Conservation (phyloP, 768 basidiomycete species). For the Trichaptum fuscoviolaceum region DNA sequence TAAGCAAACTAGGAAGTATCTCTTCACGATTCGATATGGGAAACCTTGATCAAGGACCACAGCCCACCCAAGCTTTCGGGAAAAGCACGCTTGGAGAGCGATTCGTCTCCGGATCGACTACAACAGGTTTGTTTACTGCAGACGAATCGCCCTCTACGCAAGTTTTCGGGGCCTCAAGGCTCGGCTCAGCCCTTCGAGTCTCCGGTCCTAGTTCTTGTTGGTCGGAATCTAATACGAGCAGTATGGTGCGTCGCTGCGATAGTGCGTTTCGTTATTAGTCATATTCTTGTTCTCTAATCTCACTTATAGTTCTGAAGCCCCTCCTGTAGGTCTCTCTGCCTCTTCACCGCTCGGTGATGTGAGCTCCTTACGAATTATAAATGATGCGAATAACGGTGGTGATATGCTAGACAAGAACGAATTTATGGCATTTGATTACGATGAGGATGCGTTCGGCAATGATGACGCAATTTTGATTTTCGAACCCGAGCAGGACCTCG, state of each 20-base stretch:
- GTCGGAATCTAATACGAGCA: not conserved
- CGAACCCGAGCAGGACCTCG: slow-evolving; percentile 6
- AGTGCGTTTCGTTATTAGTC: not conserved
- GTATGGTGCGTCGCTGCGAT: not conserved
- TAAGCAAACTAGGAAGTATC: slow-evolving; percentile 10
- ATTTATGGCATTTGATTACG: not conserved
- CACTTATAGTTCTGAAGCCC: slow-evolving; percentile 3
- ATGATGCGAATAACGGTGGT: slow-evolving; percentile 7
- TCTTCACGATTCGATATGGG: not conserved
- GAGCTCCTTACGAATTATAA: not conserved
- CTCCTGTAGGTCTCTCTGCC: slow-evolving; percentile 8
- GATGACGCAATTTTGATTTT: not conserved
- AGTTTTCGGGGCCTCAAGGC: slow-evolving; percentile 27
- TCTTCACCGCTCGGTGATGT: slow-evolving; percentile 7
- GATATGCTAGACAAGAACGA: slow-evolving; percentile 9
- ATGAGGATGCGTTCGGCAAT: not conserved
- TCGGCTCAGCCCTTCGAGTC: slow-evolving; percentile 14
- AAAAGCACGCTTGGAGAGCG: slow-evolving; percentile 23
- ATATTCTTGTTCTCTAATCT: not conserved
- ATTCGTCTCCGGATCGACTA: not conserved
- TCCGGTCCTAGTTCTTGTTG: not conserved
- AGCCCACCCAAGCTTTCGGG: slow-evolving; percentile 29
- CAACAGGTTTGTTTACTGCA: slow-evolving; percentile 36
- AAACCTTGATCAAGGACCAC: slow-evolving; percentile 9
- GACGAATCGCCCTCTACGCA: slow-evolving; percentile 22